Percentiles rank a stretch among this genome's conserved stretches.
Evolutionary conservation across 139 green algal species (phyloP).

Genomic region (Chlorella sp.): DNA sequence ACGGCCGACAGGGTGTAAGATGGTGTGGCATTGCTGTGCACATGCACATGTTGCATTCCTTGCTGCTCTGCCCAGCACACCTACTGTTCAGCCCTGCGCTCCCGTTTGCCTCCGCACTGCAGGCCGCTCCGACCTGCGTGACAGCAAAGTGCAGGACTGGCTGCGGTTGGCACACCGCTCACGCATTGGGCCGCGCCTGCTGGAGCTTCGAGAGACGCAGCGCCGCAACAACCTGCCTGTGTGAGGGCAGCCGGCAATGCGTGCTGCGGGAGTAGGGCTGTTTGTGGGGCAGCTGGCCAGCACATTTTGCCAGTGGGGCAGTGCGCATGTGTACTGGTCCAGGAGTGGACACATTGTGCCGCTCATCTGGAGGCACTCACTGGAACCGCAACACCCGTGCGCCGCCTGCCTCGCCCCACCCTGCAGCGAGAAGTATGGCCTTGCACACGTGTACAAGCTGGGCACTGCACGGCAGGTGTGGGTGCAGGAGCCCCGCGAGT

Average conservation of each 20-base stretch:
- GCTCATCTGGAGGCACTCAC: no score
- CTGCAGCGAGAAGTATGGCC: slow-evolving; percentile 9
- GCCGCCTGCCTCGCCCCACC: not conserved
- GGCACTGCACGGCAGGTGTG: not conserved
- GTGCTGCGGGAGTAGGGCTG: no score
- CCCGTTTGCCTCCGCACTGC: not conserved
- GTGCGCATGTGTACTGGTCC: no score
- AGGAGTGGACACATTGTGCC: no score
- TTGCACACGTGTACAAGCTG: slow-evolving; percentile 21
- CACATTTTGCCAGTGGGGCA: not conserved
- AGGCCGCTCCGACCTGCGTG: not conserved
- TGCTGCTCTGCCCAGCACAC: not conserved
- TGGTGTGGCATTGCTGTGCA: not conserved
- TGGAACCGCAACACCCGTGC: not conserved
- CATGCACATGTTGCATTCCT: not conserved
- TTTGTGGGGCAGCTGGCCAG: no score
- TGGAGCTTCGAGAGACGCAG: not conserved
- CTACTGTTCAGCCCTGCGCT: not conserved
- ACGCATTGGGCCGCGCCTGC: not conserved
- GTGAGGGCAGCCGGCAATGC: not conserved
- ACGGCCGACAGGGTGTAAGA: no score
- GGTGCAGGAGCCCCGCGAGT: not conserved
- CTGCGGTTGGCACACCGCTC: not conserved
- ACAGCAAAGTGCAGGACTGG: not conserved
- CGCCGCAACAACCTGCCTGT: not conserved